A percentile compares a stretch with the other conserved stretches of the same genome.
Conservation (phyloP, 1,284 basidiomycete genomes). For the Ceratobasidium sp. region DNA sequence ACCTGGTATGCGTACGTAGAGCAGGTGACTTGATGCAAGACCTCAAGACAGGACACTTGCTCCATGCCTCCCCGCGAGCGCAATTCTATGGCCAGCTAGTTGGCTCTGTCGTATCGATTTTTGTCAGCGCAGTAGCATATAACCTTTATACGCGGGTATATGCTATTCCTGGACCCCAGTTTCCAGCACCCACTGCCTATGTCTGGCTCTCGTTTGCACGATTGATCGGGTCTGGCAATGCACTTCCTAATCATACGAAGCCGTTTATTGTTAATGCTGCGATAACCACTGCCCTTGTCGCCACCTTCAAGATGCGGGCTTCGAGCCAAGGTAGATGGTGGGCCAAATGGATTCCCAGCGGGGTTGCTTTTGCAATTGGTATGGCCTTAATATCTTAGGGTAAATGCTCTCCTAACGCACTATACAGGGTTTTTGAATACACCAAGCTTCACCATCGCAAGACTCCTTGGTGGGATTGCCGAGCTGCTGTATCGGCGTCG, state of each 20-base stretch:
- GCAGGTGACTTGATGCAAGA: conserved; percentile 99
- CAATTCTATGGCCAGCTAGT: conserved; percentile 92
- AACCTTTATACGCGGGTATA: conserved; percentile 89
- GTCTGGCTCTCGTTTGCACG: conserved; percentile 92
- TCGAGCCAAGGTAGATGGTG: conserved; percentile 60
- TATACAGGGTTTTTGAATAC: conserved; percentile 84
- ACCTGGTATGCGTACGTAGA: conserved; percentile 56
- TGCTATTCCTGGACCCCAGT: conserved; percentile 86
- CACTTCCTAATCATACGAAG: conserved; percentile 21
- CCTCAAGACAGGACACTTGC: conserved; percentile 92
- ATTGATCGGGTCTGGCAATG: conserved; percentile 67
- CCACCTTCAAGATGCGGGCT: conserved; percentile 72
- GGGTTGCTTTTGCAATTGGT: conserved; percentile 85
- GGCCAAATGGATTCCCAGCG: conserved; percentile 85
- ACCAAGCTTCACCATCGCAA: conserved; percentile 92
- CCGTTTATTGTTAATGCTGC: conserved; percentile 81
- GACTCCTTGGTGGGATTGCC: conserved; percentile 87
- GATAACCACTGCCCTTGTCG: conserved; percentile 71
- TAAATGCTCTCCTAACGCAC: conserved; percentile 52
- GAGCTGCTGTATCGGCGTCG: conserved; percentile 75
- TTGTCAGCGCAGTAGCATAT: conserved; percentile 90
- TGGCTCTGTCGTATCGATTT: conserved; percentile 85
- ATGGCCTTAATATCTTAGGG: not conserved
- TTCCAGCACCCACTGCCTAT: conserved; percentile 94
- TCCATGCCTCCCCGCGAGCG: conserved; percentile 85